phyloP scores from a whole-genome alignment of 2,329 filamentous ascomycete genomes.

The Penicillium vulpinum region DNA sequence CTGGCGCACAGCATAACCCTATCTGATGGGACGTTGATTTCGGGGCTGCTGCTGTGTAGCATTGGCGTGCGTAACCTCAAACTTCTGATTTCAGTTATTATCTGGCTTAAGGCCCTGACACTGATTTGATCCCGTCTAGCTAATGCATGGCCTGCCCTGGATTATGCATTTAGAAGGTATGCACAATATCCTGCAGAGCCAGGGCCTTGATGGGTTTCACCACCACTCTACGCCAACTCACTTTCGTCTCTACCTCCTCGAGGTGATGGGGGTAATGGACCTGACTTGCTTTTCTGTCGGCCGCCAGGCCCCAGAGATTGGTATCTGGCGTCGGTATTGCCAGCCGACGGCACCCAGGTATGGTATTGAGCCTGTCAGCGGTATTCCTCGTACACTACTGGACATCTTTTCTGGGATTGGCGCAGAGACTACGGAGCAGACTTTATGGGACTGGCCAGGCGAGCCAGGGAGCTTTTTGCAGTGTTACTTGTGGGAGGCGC shows the following conservation, averaged over 20 bases:
- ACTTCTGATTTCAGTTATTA: not conserved
- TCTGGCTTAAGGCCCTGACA: slow-evolving; percentile 2
- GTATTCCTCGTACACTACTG: slow-evolving; percentile 29
- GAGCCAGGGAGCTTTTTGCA: slow-evolving; percentile 27
- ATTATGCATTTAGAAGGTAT: slow-evolving; percentile 36
- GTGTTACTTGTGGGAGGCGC: slow-evolving; percentile 33
- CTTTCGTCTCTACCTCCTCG: slow-evolving; percentile 29
- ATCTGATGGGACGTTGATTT: slow-evolving; percentile 30
- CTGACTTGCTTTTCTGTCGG: slow-evolving; percentile 29
- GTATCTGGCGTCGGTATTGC: slow-evolving; percentile 32
- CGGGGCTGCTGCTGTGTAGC: slow-evolving; percentile 33
- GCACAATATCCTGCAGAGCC: slow-evolving; percentile 30
- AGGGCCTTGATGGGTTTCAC: slow-evolving; percentile 9
- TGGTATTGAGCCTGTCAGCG: slow-evolving; percentile 30
- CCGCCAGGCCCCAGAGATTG: slow-evolving; percentile 24
- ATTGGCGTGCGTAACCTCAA: slow-evolving; percentile 28
- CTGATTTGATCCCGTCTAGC: slow-evolving; percentile 10
- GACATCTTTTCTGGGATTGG: slow-evolving; percentile 30
- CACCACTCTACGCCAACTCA: not conserved
- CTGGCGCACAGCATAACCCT: slow-evolving; percentile 24
- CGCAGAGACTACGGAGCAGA: slow-evolving; percentile 25
- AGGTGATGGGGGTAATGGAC: slow-evolving; percentile 38
- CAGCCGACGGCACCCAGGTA: slow-evolving; percentile 8
- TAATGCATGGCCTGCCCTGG: slow-evolving; percentile 33
- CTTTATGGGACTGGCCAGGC: slow-evolving; percentile 34